Percentiles rank a stretch among this genome's conserved stretches.
phyloP scores from a whole-genome alignment of 139 green algal species.

The Dunaliella sp. region DNA sequence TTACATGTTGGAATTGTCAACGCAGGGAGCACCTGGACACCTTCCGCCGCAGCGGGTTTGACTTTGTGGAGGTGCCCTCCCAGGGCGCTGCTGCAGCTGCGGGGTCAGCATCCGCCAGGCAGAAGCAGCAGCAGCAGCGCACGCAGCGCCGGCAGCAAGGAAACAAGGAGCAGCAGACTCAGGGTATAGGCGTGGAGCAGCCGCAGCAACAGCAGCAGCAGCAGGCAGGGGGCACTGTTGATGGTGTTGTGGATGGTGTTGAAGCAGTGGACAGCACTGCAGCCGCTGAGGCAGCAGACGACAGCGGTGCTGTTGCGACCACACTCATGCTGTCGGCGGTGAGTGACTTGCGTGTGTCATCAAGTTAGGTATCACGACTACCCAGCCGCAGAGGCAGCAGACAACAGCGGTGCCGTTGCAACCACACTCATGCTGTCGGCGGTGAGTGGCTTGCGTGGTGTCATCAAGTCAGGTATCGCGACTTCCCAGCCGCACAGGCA shows the following conservation, averaged over 20 bases:
- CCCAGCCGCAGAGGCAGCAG: background rate
- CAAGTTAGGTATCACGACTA: too few species aligned
- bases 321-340: too few species aligned
- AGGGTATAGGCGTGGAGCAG: background rate
- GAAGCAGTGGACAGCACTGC: background rate
- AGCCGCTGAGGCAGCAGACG: too few species aligned
- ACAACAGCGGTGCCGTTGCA: constrained; percentile 47
- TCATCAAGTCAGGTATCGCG: too few species aligned
- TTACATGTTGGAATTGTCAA: too few species aligned
- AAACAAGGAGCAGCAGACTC: background rate
- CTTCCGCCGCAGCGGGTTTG: constrained; percentile 88
- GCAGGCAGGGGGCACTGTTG: too few species aligned
- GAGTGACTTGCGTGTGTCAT: too few species aligned
- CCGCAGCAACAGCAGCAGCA: too few species aligned
- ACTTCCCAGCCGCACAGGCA: too few species aligned
- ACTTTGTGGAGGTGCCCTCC: constrained; percentile 68
- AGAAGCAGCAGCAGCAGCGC: background rate
- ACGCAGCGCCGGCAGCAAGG: too few species aligned
- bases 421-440: constrained; percentile 9
- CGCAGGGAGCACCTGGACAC: constrained; percentile 64
- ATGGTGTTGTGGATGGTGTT: background rate
- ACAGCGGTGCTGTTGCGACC: too few species aligned
- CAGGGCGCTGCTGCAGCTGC: background rate
- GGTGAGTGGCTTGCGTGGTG: too few species aligned
- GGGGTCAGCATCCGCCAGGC: background rate